Percentiles rank a stretch among this genome's conserved stretches.
Conservation (phyloP, 2,329 filamentous ascomycete species). For the Blastomyces percursus region DNA sequence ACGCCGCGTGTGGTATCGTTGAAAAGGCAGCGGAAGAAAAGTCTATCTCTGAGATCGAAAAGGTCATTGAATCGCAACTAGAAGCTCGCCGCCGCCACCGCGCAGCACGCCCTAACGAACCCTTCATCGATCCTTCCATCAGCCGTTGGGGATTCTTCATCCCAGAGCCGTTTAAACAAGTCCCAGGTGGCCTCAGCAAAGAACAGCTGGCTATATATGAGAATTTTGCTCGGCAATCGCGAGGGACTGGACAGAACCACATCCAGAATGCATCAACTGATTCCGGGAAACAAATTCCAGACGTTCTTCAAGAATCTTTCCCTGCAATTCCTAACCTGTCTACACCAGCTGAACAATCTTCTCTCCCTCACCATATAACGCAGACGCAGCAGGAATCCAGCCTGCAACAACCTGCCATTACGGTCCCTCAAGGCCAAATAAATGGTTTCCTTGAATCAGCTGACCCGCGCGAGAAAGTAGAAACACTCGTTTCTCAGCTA, state of each 20-base stretch:
- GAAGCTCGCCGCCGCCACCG: constrained; percentile 67
- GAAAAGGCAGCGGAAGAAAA: constrained; percentile 93
- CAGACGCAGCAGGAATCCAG: constrained; percentile 40
- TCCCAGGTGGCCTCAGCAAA: constrained; percentile 69
- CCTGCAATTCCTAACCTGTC: constrained; percentile 50
- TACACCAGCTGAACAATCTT: constrained; percentile 52
- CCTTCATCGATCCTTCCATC: constrained; percentile 70
- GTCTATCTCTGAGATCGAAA: constrained; percentile 87
- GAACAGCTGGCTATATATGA: constrained; percentile 96
- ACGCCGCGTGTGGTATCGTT: constrained; percentile 83
- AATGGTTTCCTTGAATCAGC: constrained; percentile 52
- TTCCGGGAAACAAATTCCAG: constrained; percentile 48
- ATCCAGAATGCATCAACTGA: constrained; percentile 48
- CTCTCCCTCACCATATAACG: constrained; percentile 47
- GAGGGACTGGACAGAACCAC: constrained; percentile 46
- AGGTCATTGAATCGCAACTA: constrained; percentile 73
- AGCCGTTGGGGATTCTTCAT: constrained; percentile 91
- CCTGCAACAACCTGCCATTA: constrained; percentile 29
- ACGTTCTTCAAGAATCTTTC: constrained; percentile 52
- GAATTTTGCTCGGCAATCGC: constrained; percentile 81
- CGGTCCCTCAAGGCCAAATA: constrained; percentile 38
- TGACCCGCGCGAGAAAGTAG: constrained; percentile 43
- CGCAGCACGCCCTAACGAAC: constrained; percentile 63
- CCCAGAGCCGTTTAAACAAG: constrained; percentile 82
- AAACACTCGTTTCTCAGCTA: constrained; percentile 46